Conservation (phyloP, 2,329 filamentous ascomycete species). For the Knufia fluminis region DNA sequence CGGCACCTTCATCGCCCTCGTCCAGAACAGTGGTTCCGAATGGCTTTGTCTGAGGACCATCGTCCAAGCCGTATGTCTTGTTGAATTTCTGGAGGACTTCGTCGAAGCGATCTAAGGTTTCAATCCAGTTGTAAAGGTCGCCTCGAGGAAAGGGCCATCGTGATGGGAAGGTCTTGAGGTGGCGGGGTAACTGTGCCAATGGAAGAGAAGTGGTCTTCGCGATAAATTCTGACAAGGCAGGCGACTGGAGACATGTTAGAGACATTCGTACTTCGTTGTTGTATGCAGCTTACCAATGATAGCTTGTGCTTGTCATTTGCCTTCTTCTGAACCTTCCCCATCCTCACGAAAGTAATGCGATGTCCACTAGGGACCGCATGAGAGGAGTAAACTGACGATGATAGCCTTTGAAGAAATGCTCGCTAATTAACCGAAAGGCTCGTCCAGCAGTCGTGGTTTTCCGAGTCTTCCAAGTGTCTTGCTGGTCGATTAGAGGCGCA, state of each 20-base stretch:
- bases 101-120: slow-evolving; percentile 87
- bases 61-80: slow-evolving; percentile 66
- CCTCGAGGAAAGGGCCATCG: slow-evolving; percentile 93
- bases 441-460: not conserved
- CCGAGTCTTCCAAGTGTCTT: too few relatives aligned
- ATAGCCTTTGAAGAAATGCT: slow-evolving; percentile 1
- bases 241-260: slow-evolving; percentile 51
- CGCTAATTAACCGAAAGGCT: not conserved
- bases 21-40: slow-evolving; percentile 61
- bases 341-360: slow-evolving; percentile 23
- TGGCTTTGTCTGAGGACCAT: slow-evolving; percentile 69
- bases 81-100: slow-evolving; percentile 74
- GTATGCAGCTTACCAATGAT: slow-evolving; percentile 36
- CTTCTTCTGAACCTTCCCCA: slow-evolving; percentile 47
- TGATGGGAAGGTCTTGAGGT: slow-evolving; percentile 71
- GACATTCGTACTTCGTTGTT: slow-evolving; percentile 9
- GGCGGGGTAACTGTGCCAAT: slow-evolving; percentile 65
- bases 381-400: slow-evolving; percentile 1
- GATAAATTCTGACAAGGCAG: slow-evolving; percentile 76
- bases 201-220: slow-evolving; percentile 58
- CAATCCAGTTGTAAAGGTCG: slow-evolving; percentile 97
- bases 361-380: slow-evolving; percentile 11
- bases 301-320: slow-evolving; percentile 44
- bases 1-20: slow-evolving; percentile 38
- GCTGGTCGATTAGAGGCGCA: too few relatives aligned